These are phyloP conservation scores for Paracorniculantispora psalliotae DNA, from an alignment of 2,329 filamentous ascomycete genomes.

Conservation along the genomic window DNA sequence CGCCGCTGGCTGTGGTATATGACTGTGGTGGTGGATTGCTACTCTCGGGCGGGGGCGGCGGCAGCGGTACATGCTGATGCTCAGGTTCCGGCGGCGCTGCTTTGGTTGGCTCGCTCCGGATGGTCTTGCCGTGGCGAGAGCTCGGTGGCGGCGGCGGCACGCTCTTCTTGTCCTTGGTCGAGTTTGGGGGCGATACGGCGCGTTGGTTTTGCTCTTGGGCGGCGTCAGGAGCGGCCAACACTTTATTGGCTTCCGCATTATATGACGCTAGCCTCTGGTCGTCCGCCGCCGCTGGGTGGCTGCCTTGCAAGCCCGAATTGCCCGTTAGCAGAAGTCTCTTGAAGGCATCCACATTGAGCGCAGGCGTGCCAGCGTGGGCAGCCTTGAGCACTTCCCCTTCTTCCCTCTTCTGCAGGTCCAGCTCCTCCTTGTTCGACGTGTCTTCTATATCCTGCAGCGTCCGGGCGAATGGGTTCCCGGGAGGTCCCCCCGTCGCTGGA, in stretches of 20 bases:
- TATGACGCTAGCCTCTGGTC: neutral
- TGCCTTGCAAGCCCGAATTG: slow-evolving; percentile 37
- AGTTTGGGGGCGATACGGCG: slow-evolving; percentile 5
- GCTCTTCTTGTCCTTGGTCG: slow-evolving; percentile 47
- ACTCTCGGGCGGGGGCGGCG: no score
- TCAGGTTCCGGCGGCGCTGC: slow-evolving; percentile 35
- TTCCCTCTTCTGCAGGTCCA: slow-evolving; percentile 26
- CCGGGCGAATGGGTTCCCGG: slow-evolving; percentile 48
- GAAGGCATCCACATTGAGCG: slow-evolving; percentile 74
- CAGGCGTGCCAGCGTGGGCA: slow-evolving; percentile 32
- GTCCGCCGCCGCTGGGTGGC: neutral
- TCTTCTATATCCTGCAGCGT: slow-evolving; percentile 47
- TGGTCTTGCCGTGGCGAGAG: slow-evolving; percentile 72
- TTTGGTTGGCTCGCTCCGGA: slow-evolving; percentile 44
- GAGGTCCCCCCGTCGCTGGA: slow-evolving; percentile 16
- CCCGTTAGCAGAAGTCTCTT: slow-evolving; percentile 72
- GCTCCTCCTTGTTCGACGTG: slow-evolving; percentile 23
- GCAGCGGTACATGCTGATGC: neutral
- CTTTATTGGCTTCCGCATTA: slow-evolving; percentile 7
- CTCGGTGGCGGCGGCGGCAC: slow-evolving; percentile 67
- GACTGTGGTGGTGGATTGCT: neutral
- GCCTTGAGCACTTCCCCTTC: slow-evolving; percentile 29
- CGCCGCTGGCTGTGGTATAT: neutral
- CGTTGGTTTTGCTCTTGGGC: neutral
- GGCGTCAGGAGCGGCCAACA: neutral